Percentiles rank a stretch among this genome's conserved stretches.
Conservation (phyloP, 2,329 filamentous ascomycete species). For the Bipolaris sorokiniana region DNA sequence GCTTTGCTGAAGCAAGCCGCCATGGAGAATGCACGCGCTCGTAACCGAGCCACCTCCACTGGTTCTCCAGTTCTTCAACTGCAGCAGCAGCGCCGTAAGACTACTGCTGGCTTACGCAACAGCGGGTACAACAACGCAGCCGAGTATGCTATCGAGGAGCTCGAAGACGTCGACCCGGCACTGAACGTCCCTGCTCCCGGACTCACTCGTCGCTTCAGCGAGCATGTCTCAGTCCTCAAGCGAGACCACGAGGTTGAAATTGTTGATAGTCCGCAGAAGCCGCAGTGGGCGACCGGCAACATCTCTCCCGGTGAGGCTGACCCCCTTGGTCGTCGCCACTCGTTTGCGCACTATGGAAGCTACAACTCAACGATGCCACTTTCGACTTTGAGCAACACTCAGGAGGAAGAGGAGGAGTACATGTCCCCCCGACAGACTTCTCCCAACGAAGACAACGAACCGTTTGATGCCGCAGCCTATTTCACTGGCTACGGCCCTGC, state of each 20-base stretch:
- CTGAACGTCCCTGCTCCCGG: constrained; percentile 49
- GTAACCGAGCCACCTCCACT: constrained; percentile 39
- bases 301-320: constrained; percentile 31
- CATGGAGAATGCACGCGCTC: constrained; percentile 44
- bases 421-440: constrained; percentile 34
- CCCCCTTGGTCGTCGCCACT: constrained; percentile 75
- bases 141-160: constrained; percentile 75
- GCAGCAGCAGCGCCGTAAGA: constrained; percentile 35
- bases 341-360: constrained; percentile 63
- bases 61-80: constrained; percentile 35
- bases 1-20: constrained; percentile 47
- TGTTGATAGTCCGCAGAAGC: constrained; percentile 32
- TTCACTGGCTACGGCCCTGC: constrained; percentile 47
- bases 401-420: constrained; percentile 40
- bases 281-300: constrained; percentile 39
- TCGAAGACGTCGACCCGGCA: constrained; percentile 67
- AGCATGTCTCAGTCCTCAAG: constrained; percentile 34
- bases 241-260: constrained; percentile 35
- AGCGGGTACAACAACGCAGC: constrained; percentile 64
- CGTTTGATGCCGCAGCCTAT: constrained; percentile 51
- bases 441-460: constrained; percentile 65
- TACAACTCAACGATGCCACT: constrained; percentile 34
- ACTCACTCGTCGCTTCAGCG: constrained; percentile 47
- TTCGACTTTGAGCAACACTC: constrained; percentile 38
- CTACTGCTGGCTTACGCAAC: constrained; percentile 61